Percentiles rank a stretch among this genome's conserved stretches.
Conservation (phyloP, 768 basidiomycete species). For the Suillus subluteus region DNA sequence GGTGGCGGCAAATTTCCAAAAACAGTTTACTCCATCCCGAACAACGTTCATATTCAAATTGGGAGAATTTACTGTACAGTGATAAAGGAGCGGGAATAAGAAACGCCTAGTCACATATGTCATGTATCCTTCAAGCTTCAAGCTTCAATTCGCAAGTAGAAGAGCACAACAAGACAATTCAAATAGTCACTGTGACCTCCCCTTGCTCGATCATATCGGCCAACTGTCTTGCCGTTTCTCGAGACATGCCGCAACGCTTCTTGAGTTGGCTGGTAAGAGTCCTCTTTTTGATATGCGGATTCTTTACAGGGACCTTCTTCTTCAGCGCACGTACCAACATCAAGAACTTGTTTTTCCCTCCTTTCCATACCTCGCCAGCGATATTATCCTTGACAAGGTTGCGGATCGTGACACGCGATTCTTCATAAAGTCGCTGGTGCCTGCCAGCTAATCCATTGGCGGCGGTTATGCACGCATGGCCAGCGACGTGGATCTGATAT, state of each 20-base stretch:
- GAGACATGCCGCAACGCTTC: conserved; percentile 19
- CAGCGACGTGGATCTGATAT: background rate
- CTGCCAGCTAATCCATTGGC: background rate
- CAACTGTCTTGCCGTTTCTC: conserved; percentile 27
- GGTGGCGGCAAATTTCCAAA: conserved; percentile 5
- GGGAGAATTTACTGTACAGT: background rate
- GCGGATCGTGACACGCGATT: background rate
- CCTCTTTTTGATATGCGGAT: background rate
- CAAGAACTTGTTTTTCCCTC: background rate
- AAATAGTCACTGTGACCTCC: no score
- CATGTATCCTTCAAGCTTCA: background rate
- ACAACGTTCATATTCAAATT: background rate
- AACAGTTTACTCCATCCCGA: background rate
- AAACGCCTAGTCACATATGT: background rate
- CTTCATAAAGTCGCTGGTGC: background rate
- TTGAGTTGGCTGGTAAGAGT: background rate
- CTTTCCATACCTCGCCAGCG: background rate
- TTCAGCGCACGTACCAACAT: background rate
- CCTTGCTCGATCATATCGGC: conserved; percentile 25
- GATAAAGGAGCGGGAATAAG: background rate
- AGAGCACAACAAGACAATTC: no score
- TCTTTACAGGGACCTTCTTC: background rate
- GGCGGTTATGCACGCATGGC: conserved; percentile 6
- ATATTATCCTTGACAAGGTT: background rate
- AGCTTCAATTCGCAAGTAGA: no score